These are phyloP conservation scores for Thelonectria rubi DNA, from an alignment of 2,329 filamentous ascomycete species.

Conservation along the genomic window DNA sequence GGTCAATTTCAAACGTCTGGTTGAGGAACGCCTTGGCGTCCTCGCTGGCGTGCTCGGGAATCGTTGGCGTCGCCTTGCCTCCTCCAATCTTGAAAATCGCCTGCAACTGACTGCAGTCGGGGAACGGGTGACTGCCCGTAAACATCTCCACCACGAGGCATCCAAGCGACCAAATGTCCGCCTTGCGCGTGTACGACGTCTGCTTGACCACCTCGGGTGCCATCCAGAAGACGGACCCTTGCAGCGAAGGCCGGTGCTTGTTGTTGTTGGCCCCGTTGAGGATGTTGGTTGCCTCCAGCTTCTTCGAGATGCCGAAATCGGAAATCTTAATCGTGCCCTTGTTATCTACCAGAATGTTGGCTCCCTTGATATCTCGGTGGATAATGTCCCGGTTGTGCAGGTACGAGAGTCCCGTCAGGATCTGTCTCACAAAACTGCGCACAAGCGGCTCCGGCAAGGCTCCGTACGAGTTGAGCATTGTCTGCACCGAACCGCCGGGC, in stretches of 20 bases:
- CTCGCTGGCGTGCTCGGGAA: constrained; percentile 84
- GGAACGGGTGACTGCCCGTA: constrained; percentile 95
- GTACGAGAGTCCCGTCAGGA: constrained; percentile 90
- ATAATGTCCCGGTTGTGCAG: constrained; percentile 96
- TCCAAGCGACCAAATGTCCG: constrained; percentile 97
- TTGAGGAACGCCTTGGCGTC: constrained; percentile 86
- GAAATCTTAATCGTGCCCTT: constrained; percentile 99
- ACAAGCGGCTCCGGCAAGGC: constrained; percentile 93
- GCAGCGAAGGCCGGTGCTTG: constrained; percentile 80
- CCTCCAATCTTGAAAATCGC: constrained; percentile 99
- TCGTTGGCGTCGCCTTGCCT: constrained; percentile 84
- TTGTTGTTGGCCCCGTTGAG: constrained; percentile 74
- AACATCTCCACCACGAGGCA: constrained; percentile 99
- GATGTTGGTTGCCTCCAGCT: constrained; percentile 90
- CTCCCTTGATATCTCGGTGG: constrained; percentile 98
- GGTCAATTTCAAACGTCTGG: constrained; percentile 94
- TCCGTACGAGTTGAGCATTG: constrained; percentile 98
- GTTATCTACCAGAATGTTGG: constrained; percentile 98
- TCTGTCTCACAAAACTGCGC: constrained; percentile 96
- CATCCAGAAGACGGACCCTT: constrained; percentile 99
- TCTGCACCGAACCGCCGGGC: constrained; percentile 94
- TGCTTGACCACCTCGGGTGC: constrained; percentile 98
- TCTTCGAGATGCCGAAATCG: constrained; percentile 98
- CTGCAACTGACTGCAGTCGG: constrained; percentile 95
- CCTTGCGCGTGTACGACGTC: constrained; percentile 97